Base-by-base conservation (phyloP, 495 filamentous ascomycete genomes). In the Penicilliopsis zonata region DNA sequence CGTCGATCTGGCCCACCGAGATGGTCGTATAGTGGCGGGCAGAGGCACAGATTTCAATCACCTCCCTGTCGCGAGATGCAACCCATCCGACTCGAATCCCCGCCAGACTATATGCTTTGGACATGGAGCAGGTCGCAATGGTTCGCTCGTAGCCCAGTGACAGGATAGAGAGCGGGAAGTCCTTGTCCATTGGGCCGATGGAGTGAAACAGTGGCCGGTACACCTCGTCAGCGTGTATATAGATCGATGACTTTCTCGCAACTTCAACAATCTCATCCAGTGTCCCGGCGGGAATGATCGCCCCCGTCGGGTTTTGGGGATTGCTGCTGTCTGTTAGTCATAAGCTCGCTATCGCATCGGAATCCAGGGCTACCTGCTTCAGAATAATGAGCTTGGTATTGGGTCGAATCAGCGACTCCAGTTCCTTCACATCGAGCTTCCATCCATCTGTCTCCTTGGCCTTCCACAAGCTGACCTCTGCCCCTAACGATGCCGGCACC, bases 151-250 rank as follows among this genome's bases (percentile, higher is more conserved):
- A 92, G 3, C 74, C 74, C 7, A 92, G 52, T 0, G 78, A 76
- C 2, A 85, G 53, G n/a, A 78, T 54, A 0, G 80, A 85, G 1
- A 73, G 74, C 3, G 82, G 82, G 36, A 76, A 75, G 5, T 70
- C 61, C 0, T 56, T 14, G 34, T 72, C 63, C 22, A 63, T 46
- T 2, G 73, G 70, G 9, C 62, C 62, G 31, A 82, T 71, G 25
- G 66, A 72, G 59, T 93, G 86, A 66, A 87, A 93, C n/a, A 93
- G 61, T 0, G 86, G 86, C 4, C 82, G 72, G 50, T 92, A 94
- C 5, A 92, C 86, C 55, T 94, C 86, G 43, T 93, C 86, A 3
- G 74, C 69, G 31, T 86, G 62, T 13, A 94, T 57, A 17, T 64
- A 75, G 35, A 90, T 80, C 28, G 72, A 66, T 19, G 69, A 60